A percentile compares a stretch with the other conserved stretches of the same genome.
phyloP scores from a whole-genome alignment of 108 stramenopile species.

The Nannochloropsis gaditana region DNA sequence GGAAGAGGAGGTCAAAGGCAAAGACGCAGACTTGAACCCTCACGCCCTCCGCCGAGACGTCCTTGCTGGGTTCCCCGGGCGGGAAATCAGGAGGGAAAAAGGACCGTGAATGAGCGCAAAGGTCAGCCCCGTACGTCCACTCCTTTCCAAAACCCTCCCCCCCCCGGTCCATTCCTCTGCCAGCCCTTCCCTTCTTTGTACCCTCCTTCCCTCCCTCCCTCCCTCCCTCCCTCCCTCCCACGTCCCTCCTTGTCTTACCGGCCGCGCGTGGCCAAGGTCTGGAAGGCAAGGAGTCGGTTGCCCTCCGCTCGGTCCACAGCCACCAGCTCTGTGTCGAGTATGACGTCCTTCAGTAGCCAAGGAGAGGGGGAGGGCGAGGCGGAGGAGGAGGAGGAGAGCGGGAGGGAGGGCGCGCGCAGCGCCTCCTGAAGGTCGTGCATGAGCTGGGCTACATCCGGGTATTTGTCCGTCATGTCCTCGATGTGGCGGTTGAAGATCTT shows the following conservation, averaged over 20 bases:
- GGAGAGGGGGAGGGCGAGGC: not conserved
- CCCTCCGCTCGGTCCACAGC: not conserved
- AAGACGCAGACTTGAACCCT: conserved; percentile 22
- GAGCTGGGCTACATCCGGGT: not conserved
- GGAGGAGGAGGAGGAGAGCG: not conserved
- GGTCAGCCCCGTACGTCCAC: not conserved
- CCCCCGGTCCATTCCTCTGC: not conserved
- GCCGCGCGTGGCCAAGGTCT: not conserved
- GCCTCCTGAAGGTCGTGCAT: not conserved
- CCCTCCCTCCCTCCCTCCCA: not conserved
- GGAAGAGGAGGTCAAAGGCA: conserved; percentile 28
- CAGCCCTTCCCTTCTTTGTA: not conserved
- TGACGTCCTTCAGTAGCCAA: not conserved
- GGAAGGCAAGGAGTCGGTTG: not conserved
- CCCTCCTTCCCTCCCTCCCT: not conserved
- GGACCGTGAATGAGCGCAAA: not conserved
- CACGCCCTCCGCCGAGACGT: not conserved
- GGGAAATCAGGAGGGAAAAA: not conserved
- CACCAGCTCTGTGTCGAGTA: conserved; percentile 12
- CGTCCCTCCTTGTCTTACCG: not conserved
- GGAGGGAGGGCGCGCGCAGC: not conserved
- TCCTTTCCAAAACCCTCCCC: not conserved
- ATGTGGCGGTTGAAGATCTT: not conserved
- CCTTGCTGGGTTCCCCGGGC: not conserved
- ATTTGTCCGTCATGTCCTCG: conserved; percentile 7